These are phyloP conservation scores for Sporobolomyces phaffii DNA, from an alignment of 768 basidiomycete species.

Conservation along the genomic window DNA sequence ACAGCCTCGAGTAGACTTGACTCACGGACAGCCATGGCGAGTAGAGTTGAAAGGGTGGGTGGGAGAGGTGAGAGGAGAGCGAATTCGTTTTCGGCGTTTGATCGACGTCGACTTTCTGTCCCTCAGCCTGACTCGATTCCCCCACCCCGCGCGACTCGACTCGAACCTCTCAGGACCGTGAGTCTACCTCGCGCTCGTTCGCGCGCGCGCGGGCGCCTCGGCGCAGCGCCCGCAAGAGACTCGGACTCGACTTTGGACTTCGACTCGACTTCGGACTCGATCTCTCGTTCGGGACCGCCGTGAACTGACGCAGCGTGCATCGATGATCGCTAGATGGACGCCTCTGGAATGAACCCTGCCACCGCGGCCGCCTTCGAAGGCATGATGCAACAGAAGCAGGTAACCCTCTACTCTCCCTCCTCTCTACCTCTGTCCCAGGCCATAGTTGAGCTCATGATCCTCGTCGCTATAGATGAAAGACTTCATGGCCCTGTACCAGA, in stretches of 20 bases:
- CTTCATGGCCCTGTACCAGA: conserved; percentile 89
- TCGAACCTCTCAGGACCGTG: background rate
- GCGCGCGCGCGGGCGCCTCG: too few relatives aligned
- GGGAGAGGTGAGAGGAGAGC: background rate
- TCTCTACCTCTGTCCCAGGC: conserved; percentile 1
- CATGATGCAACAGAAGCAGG: conserved; percentile 95
- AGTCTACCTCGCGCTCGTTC: too few relatives aligned
- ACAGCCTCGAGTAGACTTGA: too few relatives aligned
- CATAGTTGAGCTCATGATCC: background rate
- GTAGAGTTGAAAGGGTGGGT: background rate
- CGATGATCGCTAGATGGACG: conserved; percentile 33
- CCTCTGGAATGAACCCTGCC: conserved; percentile 61
- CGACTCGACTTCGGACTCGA: conserved; percentile 6
- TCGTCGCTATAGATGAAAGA: conserved; percentile 79
- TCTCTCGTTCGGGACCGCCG: too few relatives aligned
- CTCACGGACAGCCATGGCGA: conserved; percentile 63
- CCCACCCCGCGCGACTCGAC: too few relatives aligned
- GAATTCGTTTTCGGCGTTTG: too few relatives aligned
- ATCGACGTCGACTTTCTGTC: too few relatives aligned
- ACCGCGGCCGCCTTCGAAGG: conserved; percentile 96
- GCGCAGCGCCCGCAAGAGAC: too few relatives aligned
- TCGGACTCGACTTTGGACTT: background rate
- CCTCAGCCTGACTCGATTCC: too few relatives aligned
- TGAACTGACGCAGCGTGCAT: background rate
- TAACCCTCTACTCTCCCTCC: conserved; percentile 40